These are phyloP conservation scores for Panellus pusillus DNA, from an alignment of 768 basidiomycete species.

Conservation along the genomic window DNA sequence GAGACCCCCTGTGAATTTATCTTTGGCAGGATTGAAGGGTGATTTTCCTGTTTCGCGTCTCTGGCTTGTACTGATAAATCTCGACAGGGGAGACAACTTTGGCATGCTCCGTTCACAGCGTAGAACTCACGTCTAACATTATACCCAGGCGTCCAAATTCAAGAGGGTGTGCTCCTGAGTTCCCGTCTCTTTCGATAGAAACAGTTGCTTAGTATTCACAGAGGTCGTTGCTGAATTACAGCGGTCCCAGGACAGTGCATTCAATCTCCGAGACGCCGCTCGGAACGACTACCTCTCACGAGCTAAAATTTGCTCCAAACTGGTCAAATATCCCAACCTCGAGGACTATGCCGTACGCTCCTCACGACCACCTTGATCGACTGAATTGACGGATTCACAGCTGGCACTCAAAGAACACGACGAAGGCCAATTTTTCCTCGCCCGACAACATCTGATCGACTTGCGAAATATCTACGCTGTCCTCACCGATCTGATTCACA, in stretches of 20 bases:
- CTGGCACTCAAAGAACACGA: slow-evolving; percentile 74
- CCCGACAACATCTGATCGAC: slow-evolving; percentile 72
- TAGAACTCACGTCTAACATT: slow-evolving; percentile 7
- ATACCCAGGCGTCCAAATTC: slow-evolving; percentile 68
- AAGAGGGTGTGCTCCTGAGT: slow-evolving; percentile 55
- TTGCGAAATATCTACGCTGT: slow-evolving; percentile 75
- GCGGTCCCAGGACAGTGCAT: slow-evolving; percentile 76
- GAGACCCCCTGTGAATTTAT: not conserved
- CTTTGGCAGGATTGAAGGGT: slow-evolving; percentile 65
- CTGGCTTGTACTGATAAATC: not conserved
- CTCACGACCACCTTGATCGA: not conserved
- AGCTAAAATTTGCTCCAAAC: slow-evolving; percentile 77
- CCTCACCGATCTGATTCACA: slow-evolving; percentile 72
- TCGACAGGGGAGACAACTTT: slow-evolving; percentile 71
- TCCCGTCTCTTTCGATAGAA: not conserved
- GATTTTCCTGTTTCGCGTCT: slow-evolving; percentile 27
- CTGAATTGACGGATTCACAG: slow-evolving; percentile 36
- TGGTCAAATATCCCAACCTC: slow-evolving; percentile 76
- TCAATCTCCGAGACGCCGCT: slow-evolving; percentile 68
- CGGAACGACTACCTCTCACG: slow-evolving; percentile 63
- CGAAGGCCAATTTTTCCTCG: slow-evolving; percentile 69
- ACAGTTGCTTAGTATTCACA: slow-evolving; percentile 26
- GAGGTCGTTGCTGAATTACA: slow-evolving; percentile 77
- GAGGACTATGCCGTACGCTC: slow-evolving; percentile 68
- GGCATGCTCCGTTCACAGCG: slow-evolving; percentile 38